These are phyloP conservation scores for Blastomyces parvus DNA, from an alignment of 2,329 filamentous ascomycete genomes.

Conservation along the genomic window DNA sequence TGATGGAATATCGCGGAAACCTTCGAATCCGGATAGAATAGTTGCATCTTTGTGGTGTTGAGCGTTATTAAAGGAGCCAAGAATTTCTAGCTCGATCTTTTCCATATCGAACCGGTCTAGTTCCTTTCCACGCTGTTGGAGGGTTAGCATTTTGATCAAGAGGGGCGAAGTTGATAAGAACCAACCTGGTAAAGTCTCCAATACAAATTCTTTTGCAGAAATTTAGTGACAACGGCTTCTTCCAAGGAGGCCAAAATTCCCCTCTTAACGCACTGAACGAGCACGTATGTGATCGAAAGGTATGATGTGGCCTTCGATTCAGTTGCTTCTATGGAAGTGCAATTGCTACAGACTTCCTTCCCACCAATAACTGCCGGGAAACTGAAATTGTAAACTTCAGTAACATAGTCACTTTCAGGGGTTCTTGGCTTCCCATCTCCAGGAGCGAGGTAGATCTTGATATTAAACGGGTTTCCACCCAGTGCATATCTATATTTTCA, in stretches of 20 bases:
- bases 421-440: constrained; percentile 6
- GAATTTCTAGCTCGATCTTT: constrained; percentile 6
- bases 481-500: constrained; percentile 1
- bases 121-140: background rate
- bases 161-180: no score
- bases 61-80: constrained; percentile 6
- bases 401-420: constrained; percentile 4
- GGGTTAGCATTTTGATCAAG: background rate
- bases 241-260: constrained; percentile 3
- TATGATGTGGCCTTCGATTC: constrained; percentile 4
- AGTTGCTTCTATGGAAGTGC: background rate
- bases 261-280: constrained; percentile 2
- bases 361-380: constrained; percentile 1
- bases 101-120: constrained; percentile 3
- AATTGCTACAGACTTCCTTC: constrained; percentile 5
- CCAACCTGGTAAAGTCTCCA: constrained; percentile 7
- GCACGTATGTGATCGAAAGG: constrained; percentile 4
- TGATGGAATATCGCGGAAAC: constrained; percentile 5
- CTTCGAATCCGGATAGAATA: constrained; percentile 1
- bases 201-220: constrained; percentile 4
- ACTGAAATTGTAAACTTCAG: constrained; percentile 7
- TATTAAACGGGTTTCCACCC: constrained; percentile 1
- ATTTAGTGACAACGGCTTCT: background rate
- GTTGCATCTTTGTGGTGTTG: constrained; percentile 1
- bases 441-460: constrained; percentile 6